Evolutionary conservation across 1,284 basidiomycete species (phyloP), one percentile per base, ranked within the genome.

Genomic region (Pascua guehoae): DNA sequence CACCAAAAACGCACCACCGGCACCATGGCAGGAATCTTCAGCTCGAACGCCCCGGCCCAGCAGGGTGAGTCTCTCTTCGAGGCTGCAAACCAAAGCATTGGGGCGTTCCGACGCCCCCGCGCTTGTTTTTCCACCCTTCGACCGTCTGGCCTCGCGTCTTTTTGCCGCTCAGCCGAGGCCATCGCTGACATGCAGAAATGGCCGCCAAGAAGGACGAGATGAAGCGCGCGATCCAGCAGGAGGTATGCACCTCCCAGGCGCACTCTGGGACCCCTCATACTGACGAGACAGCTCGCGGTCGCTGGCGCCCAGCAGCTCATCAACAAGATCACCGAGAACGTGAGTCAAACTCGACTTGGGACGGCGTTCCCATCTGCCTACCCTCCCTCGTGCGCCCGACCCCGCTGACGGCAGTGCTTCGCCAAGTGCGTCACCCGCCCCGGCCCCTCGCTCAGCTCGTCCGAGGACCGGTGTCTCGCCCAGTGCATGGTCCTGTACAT

Each of bases 301-400:
- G 76, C 75, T 51, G 73, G 75, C 51, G 76, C 76, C 38, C 75
- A 78, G 64, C 72, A 73, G 56, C 63, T 78, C 54, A 74, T 78
- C 60, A 77, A 73, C 68, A 78, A 78, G 70, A 77, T 78, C 65
- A 78, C 76, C 64, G 74, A 77, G 61, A 76, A 78, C 66, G 76
- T 77, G 57, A 59, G 75, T 67, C 16, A 37, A 12, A 16, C 32
- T 48, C 36, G 36, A 48, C 12, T 37, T 43, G 24, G 16, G 39
- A 15, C 12, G 5, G 12, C 40, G 9, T 24, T 44, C 36, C n/a
- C 15, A 12, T 38, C 5, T n/a, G n/a, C 45, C 40, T 36, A 49
- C 40, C 17, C 40, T 41, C 24, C 14, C 36, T 39, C 41, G 47
- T 15, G 8, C 17, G 16, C 47, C 17, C 32, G n/a, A 42, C 11